Evolutionary conservation across 2,329 filamentous ascomycete species (phyloP).

Genomic region (Lecanicillium sp.): DNA sequence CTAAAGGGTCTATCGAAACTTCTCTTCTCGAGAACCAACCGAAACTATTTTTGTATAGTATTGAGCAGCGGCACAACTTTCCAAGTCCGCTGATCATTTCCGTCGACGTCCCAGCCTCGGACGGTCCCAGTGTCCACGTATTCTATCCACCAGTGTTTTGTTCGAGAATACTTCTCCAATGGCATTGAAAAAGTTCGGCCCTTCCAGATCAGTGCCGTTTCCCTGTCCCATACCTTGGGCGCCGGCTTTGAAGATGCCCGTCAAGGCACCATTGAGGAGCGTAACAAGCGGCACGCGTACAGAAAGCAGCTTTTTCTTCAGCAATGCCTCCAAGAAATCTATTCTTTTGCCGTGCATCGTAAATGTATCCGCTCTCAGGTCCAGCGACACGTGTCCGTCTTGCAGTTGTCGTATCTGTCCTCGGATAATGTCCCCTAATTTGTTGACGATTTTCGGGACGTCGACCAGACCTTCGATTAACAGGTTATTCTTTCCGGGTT

Average conservation of each 20-base stretch:
- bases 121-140: background rate
- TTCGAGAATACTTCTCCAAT: conserved; percentile 7
- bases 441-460: background rate
- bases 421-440: background rate
- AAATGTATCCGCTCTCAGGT: background rate
- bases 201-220: background rate
- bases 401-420: background rate
- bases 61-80: background rate
- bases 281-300: background rate
- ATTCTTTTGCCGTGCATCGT: conserved; percentile 7
- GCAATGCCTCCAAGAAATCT: conserved; percentile 1
- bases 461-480: conserved; percentile 2
- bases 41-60: conserved; percentile 1
- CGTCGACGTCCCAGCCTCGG: background rate
- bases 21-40: too few species aligned
- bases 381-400: background rate
- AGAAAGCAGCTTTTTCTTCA: background rate
- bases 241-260: background rate
- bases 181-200: background rate
- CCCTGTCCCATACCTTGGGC: background rate
- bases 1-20: too few species aligned
- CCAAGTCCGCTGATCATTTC: background rate
- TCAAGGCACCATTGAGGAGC: conserved; percentile 3
- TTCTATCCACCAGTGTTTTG: background rate
- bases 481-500: background rate